Evolutionary conservation across 1,284 basidiomycete species (phyloP).

Genomic region (Sporisorium scitamineum): DNA sequence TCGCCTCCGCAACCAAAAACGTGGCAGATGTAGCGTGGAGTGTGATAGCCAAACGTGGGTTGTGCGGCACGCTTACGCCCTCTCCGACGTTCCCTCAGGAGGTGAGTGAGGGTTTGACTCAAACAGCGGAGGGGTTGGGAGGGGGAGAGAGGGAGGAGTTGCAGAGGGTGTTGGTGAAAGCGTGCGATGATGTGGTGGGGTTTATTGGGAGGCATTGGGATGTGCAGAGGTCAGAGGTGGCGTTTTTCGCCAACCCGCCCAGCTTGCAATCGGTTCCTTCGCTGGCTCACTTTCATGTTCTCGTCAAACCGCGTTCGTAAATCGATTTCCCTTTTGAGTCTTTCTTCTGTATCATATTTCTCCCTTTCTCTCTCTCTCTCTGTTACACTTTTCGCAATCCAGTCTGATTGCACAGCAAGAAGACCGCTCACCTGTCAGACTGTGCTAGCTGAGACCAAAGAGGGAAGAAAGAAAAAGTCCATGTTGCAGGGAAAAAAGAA

Average conservation of each 20-base stretch:
- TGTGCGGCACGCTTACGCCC: constrained; percentile 26
- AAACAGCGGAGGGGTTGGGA: no score
- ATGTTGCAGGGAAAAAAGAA: no score
- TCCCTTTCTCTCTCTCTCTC: no score
- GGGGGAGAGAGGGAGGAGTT: no score
- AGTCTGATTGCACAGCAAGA: neutral
- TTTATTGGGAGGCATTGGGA: constrained; percentile 33
- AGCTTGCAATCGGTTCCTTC: constrained; percentile 35
- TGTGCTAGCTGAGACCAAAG: no score
- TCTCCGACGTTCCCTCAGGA: neutral
- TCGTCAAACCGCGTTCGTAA: constrained; percentile 6
- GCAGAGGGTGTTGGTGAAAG: neutral
- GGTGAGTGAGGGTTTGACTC: no score
- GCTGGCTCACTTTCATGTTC: constrained; percentile 39
- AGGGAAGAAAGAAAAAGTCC: constrained; percentile 1
- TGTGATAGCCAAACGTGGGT: constrained; percentile 18
- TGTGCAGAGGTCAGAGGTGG: neutral
- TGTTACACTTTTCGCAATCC: neutral
- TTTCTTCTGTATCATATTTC: constrained; percentile 17
- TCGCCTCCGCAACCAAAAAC: neutral
- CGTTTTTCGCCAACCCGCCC: constrained; percentile 43
- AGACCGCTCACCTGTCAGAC: no score
- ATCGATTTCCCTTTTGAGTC: neutral
- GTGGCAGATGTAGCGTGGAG: constrained; percentile 6
- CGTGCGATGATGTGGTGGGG: neutral